A percentile compares a stretch with the other conserved stretches of the same genome.
These are phyloP conservation scores for Ochetophila trinervis DNA, from an alignment of 306 rosid genomes.

Conservation along the genomic window DNA sequence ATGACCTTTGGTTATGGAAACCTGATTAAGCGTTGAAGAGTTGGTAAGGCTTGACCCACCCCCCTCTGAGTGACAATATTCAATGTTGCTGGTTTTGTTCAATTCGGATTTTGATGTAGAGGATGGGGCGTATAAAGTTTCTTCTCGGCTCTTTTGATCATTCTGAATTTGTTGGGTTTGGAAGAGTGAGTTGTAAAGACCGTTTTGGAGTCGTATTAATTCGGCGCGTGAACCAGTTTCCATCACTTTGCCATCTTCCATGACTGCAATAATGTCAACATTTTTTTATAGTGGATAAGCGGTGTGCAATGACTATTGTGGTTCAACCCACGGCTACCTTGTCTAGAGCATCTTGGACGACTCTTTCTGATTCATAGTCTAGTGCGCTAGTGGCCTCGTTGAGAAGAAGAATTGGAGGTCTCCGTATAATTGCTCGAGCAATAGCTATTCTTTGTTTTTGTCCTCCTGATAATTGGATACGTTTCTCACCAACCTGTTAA, in stretches of 20 bases:
- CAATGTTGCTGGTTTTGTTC: background rate
- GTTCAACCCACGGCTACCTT: slow-evolving; percentile 43
- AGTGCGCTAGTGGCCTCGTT: slow-evolving; percentile 77
- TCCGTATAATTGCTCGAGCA: slow-evolving; percentile 52
- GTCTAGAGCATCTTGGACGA: slow-evolving; percentile 58
- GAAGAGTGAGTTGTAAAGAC: slow-evolving; percentile 30
- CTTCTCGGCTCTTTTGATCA: background rate
- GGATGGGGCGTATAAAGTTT: background rate
- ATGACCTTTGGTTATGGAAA: background rate
- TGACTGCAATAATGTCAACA: slow-evolving; percentile 38
- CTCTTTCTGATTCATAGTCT: slow-evolving; percentile 50
- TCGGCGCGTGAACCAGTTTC: slow-evolving; percentile 41
- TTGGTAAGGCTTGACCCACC: background rate
- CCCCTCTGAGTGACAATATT: background rate
- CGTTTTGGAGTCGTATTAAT: slow-evolving; percentile 17
- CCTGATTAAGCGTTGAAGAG: background rate
- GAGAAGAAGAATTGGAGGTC: slow-evolving; percentile 46
- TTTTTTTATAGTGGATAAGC: slow-evolving; percentile 52
- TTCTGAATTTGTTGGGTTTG: slow-evolving; percentile 31
- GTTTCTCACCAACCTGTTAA: slow-evolving; percentile 52
- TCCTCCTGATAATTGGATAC: slow-evolving; percentile 62
- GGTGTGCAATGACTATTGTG: slow-evolving; percentile 56
- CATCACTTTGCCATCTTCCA: slow-evolving; percentile 28
- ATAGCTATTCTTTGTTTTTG: slow-evolving; percentile 67
- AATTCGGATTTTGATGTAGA: background rate